Conservation (phyloP, 148 eudicot genomes). For the Diospyros kaki region DNA sequence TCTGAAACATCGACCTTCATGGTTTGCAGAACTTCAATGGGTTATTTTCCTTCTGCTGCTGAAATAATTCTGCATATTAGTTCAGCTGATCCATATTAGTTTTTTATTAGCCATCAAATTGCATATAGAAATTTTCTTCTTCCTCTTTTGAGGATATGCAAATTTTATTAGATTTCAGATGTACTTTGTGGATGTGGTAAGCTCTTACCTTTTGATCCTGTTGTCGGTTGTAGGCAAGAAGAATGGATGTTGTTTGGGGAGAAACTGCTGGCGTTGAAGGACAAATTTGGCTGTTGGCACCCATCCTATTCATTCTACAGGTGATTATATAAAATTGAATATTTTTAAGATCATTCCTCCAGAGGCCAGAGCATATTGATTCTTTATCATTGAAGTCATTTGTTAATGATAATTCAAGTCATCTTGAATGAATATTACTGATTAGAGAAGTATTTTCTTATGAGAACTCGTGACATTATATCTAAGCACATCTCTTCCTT, state of each 20-base stretch:
- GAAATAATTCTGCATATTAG: neutral
- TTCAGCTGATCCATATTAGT: slow-evolving; percentile 1
- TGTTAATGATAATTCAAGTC: neutral
- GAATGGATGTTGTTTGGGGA: slow-evolving; percentile 73
- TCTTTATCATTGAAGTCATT: neutral
- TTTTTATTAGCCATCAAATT: neutral
- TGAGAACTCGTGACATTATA: neutral
- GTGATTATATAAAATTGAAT: slow-evolving; percentile 15
- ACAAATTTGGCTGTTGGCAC: slow-evolving; percentile 42
- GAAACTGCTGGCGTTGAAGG: slow-evolving; percentile 70
- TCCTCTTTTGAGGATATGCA: neutral
- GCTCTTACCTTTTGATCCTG: neutral
- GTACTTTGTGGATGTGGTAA: neutral
- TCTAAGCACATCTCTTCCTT: neutral
- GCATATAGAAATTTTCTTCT: too few species aligned
- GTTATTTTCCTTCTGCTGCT: neutral
- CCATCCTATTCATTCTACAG: slow-evolving; percentile 49
- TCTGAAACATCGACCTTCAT: slow-evolving; percentile 2
- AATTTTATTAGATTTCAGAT: neutral
- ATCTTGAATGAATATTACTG: neutral
- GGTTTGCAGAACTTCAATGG: neutral
- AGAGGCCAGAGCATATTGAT: neutral
- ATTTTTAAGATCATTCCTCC: neutral
- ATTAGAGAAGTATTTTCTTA: slow-evolving; percentile 2
- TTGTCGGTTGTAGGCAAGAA: slow-evolving; percentile 37